phyloP scores from a whole-genome alignment of 2,329 filamentous ascomycete genomes.

The Podosphaera aphanis region DNA sequence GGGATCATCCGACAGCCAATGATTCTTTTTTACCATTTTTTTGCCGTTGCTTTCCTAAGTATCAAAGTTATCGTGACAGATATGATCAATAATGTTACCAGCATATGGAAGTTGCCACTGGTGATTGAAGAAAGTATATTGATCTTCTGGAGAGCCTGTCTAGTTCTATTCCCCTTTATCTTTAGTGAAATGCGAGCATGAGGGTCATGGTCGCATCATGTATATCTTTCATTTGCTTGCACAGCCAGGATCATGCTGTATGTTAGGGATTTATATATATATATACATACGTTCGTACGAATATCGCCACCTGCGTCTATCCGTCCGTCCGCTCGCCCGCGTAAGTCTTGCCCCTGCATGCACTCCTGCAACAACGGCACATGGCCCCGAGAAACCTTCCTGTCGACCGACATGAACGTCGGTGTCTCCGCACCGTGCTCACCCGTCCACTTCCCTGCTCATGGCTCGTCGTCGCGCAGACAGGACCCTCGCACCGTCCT shows the following conservation, averaged over 20 bases:
- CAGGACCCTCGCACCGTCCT: too few relatives aligned
- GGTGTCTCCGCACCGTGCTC: too few relatives aligned
- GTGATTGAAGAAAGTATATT: conserved; percentile 39
- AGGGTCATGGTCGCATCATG: background rate
- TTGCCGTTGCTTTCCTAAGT: conserved; percentile 68
- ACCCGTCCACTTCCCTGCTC: too few relatives aligned
- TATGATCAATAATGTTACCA: conserved; percentile 26
- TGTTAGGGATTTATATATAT: too few relatives aligned
- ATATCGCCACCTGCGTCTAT: too few relatives aligned
- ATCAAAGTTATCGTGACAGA: conserved; percentile 37
- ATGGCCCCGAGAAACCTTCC: too few relatives aligned
- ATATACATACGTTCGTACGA: too few relatives aligned
- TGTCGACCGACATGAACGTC: too few relatives aligned
- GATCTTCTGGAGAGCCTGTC: conserved; percentile 58
- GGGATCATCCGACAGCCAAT: conserved; percentile 58
- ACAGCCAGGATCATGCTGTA: background rate
- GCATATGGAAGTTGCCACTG: conserved; percentile 35
- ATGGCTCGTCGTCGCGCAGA: too few relatives aligned
- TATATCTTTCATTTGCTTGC: background rate
- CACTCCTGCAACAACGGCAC: too few relatives aligned
- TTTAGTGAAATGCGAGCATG: conserved; percentile 34
- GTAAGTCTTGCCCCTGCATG: too few relatives aligned
- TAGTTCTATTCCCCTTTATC: conserved; percentile 67
- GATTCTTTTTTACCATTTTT: conserved; percentile 79
- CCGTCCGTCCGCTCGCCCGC: too few relatives aligned